phyloP scores from a whole-genome alignment of 805 yeast genomes.

The Zygoascus bituminiphila region DNA sequence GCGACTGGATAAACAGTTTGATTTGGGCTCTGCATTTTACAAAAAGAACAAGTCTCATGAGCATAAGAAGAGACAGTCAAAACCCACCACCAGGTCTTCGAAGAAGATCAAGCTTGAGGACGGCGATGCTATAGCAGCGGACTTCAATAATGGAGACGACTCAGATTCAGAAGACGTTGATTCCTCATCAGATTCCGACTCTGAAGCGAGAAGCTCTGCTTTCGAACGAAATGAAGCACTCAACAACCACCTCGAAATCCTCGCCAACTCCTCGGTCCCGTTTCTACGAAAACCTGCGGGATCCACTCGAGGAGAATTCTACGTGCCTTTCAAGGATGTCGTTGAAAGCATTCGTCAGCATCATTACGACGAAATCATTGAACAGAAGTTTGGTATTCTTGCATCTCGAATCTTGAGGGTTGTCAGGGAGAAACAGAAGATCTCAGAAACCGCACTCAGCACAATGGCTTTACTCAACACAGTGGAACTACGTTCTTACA shows the following conservation, averaged over 20 bases:
- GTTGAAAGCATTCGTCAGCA: conserved; percentile 22
- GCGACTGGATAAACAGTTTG: conserved; percentile 13
- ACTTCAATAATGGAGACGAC: conserved; percentile 26
- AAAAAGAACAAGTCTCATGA: neutral
- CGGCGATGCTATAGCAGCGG: conserved; percentile 23
- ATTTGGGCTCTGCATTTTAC: conserved; percentile 1
- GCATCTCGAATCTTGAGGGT: conserved; percentile 72
- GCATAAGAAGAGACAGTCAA: neutral
- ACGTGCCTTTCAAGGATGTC: conserved; percentile 29
- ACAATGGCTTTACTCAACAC: conserved; percentile 71
- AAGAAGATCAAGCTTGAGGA: conserved; percentile 19
- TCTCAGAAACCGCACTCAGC: conserved; percentile 78
- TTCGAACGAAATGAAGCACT: conserved; percentile 23
- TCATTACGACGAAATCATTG: conserved; percentile 30
- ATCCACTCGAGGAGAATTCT: conserved; percentile 44
- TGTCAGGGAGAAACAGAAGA: conserved; percentile 56
- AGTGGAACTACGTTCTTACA: conserved; percentile 61
- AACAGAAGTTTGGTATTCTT: conserved; percentile 34
- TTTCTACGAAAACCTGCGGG: conserved; percentile 50
- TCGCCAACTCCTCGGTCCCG: conserved; percentile 43
- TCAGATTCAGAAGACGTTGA: conserved; percentile 1
- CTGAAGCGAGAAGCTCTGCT: neutral
- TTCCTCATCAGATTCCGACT: neutral
- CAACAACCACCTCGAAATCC: conserved; percentile 60
- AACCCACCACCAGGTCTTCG: neutral